Percentiles rank a stretch among this genome's conserved stretches.
Conservation (phyloP, 2,329 filamentous ascomycete genomes). For the Parafenestella ontariensis region DNA sequence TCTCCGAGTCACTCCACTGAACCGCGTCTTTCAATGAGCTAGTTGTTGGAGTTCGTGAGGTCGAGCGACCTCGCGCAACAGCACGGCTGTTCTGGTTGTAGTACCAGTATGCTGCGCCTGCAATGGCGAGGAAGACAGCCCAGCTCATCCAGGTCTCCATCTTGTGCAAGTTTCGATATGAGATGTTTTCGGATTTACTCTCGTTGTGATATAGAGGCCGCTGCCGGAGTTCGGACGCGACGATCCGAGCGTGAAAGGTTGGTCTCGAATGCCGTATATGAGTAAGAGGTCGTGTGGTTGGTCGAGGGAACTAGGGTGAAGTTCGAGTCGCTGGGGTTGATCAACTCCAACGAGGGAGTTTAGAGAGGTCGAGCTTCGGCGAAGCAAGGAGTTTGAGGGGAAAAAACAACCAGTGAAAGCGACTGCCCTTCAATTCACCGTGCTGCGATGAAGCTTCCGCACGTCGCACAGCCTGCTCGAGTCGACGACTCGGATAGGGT, state of each 20-base stretch:
- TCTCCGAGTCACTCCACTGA: constrained; percentile 38
- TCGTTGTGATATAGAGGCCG: constrained; percentile 1
- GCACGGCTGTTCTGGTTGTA: constrained; percentile 33
- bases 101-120: constrained; percentile 38
- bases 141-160: constrained; percentile 47
- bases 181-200: not conserved
- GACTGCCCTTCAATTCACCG: constrained; percentile 10
- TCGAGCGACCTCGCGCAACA: constrained; percentile 37
- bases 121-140: constrained; percentile 40
- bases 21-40: constrained; percentile 28
- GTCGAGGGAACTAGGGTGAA: not conserved
- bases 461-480: constrained; percentile 18
- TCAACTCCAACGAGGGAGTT: constrained; percentile 14
- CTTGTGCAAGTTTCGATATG: constrained; percentile 8
- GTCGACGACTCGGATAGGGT: constrained; percentile 8
- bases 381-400: constrained; percentile 21
- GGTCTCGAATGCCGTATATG: not conserved
- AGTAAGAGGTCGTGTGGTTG: not conserved
- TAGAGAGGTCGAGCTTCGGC: constrained; percentile 5
- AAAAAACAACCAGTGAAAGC: constrained; percentile 15
- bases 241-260: not conserved
- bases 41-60: constrained; percentile 30
- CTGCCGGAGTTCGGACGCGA: not conserved
- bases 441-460: constrained; percentile 5
- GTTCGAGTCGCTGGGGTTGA: not conserved